phyloP scores from a whole-genome alignment of 192 early-diverging fungal genomes.

The Coemansia sp. region DNA sequence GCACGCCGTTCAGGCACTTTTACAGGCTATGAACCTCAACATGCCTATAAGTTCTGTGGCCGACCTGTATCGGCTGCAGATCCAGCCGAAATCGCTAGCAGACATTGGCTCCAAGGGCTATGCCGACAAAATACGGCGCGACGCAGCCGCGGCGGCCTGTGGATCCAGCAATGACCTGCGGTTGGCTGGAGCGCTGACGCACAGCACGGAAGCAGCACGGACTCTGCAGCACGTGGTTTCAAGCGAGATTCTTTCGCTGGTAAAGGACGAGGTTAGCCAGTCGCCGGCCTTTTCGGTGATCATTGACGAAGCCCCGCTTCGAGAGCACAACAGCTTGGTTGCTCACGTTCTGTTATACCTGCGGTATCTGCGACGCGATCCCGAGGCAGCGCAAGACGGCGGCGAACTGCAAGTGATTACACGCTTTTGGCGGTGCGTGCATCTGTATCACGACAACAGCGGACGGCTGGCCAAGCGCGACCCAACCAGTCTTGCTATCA shows the following conservation, averaged over 20 bases:
- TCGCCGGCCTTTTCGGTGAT: constrained; percentile 53
- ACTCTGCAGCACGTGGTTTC: constrained; percentile 52
- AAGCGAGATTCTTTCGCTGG: constrained; percentile 50
- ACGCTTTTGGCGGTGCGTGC: constrained; percentile 55
- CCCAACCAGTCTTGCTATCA: constrained; percentile 35
- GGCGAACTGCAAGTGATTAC: constrained; percentile 47
- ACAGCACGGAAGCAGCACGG: constrained; percentile 36
- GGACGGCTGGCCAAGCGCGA: constrained; percentile 40
- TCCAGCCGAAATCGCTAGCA: constrained; percentile 27
- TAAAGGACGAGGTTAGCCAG: constrained; percentile 55
- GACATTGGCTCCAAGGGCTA: constrained; percentile 32
- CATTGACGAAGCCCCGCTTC: constrained; percentile 52
- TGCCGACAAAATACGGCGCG: constrained; percentile 10
- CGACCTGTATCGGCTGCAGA: constrained; percentile 43
- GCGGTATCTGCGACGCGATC: constrained; percentile 44
- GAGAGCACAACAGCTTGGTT: constrained; percentile 55
- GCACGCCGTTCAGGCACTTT: constrained; percentile 45
- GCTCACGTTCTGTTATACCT: constrained; percentile 48
- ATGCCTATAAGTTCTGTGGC: constrained; percentile 44
- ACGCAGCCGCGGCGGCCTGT: background rate
- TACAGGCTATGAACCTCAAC: constrained; percentile 53
- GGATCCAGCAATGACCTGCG: constrained; percentile 16
- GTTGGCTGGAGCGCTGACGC: constrained; percentile 30
- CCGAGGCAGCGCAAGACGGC: constrained; percentile 7
- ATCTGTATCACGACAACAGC: constrained; percentile 40